Base-by-base conservation (phyloP, 352 stramenopile species). In the Plasmopara muralis region DNA sequence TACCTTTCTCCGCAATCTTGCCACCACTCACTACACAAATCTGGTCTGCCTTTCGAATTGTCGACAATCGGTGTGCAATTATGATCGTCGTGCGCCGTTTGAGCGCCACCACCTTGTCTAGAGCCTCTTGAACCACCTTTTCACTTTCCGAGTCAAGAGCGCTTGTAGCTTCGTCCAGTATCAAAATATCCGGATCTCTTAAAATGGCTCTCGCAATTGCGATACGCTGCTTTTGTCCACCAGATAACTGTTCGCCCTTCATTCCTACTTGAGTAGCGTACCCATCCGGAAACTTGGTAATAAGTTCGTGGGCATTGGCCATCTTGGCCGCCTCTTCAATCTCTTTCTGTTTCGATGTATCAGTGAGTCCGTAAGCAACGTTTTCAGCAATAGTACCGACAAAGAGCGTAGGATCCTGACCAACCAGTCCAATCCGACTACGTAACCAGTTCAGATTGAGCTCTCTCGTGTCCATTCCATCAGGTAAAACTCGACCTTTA, bases 1-100 rank as follows among this genome's bases (percentile, higher is more conserved):
- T 97, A 28, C 95, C 96, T 34, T 84, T 65, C 59, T 98, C 94
- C 2, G 90, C 83, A 18, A 98, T 85, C 47, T 74, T 74, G 9
- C 95, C 95, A 20, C 93, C 73, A 18, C 96, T 75, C 42, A 47
- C 18, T 8, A 47, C 42, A 15, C 18, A 33, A 31, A 47, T 47
- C 25, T 47, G 33, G 42, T 47, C 25, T n/a, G 42, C 42, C 10
- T 35, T 35, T 8, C 42, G 42, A 31, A 47, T 47, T 20, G 42
- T 47, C 18, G 20, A 35, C 25, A 47, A 35, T 14, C 42, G 42
- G n/a, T 47, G 42, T 15, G 42, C 42, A 31, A 47, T 47, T 10
- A 47, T 47, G 20, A 47, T 35, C 42, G 42, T 47, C 42, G 42
- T 47, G 7, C 18, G 18, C 6, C 25, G 18, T n/a, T 33, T 47